Percentiles rank a stretch among this genome's conserved stretches.
phyloP scores from a whole-genome alignment of 1,284 basidiomycete genomes.

The Porogramme epimiltina region DNA sequence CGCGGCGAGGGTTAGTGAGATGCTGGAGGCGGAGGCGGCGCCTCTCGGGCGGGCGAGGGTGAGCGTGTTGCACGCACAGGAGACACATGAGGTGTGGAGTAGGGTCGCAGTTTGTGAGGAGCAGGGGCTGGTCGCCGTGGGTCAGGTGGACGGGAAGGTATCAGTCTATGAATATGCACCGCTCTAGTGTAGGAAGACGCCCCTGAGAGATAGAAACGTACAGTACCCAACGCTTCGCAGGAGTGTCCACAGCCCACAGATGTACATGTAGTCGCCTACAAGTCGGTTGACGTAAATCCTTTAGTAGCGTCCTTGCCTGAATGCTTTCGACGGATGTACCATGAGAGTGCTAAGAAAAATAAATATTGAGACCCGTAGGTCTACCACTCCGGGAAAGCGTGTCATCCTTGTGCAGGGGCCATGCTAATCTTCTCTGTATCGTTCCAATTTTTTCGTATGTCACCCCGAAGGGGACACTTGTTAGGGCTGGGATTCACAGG shows the following conservation, averaged over 20 bases:
- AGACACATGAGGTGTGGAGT: constrained; percentile 50
- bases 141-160: constrained; percentile 50
- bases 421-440: constrained; percentile 26
- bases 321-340: too few species aligned
- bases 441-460: neutral
- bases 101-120: constrained; percentile 58
- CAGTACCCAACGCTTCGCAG: too few species aligned
- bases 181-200: neutral
- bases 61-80: constrained; percentile 46
- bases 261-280: too few species aligned
- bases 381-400: constrained; percentile 27
- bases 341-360: neutral
- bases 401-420: constrained; percentile 27
- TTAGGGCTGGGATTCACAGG: neutral
- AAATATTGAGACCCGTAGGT: constrained; percentile 27
- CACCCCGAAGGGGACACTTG: neutral
- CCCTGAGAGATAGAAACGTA: neutral
- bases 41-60: constrained; percentile 28
- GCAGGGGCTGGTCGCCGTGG: constrained; percentile 59
- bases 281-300: too few species aligned
- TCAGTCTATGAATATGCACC: constrained; percentile 37
- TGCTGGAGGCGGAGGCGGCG: constrained; percentile 23
- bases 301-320: too few species aligned
- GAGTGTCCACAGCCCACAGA: too few species aligned
- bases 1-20: constrained; percentile 4